These are phyloP conservation scores for Elsinoe perseae DNA, from an alignment of 2,329 filamentous ascomycete species.

Conservation along the genomic window DNA sequence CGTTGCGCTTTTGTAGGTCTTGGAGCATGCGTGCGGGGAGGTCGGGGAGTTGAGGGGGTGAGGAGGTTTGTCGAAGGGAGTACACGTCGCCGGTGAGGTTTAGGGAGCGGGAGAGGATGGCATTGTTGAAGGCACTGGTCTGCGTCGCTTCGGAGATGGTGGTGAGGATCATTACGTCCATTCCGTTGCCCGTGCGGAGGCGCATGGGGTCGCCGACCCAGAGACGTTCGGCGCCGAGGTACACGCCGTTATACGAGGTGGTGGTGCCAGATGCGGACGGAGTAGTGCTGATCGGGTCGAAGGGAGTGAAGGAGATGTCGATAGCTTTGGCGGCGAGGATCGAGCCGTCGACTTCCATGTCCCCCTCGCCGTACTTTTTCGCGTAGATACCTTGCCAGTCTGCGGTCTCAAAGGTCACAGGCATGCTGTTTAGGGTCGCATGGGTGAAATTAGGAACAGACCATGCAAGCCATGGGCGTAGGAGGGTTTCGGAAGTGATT, in stretches of 20 bases:
- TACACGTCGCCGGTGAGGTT: slow-evolving; percentile 47
- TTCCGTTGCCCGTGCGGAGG: slow-evolving; percentile 35
- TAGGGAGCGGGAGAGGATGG: slow-evolving; percentile 27
- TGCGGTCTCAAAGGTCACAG: slow-evolving; percentile 41
- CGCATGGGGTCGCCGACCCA: slow-evolving; percentile 53
- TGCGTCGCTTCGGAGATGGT: slow-evolving; percentile 36
- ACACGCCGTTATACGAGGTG: slow-evolving; percentile 48
- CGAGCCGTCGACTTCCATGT: slow-evolving; percentile 49
- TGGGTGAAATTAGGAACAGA: slow-evolving; percentile 47
- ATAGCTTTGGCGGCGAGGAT: slow-evolving; percentile 51
- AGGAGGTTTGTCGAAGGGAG: slow-evolving; percentile 32
- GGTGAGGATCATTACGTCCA: slow-evolving; percentile 43
- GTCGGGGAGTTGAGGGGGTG: slow-evolving; percentile 28
- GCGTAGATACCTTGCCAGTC: slow-evolving; percentile 44
- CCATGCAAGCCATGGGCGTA: slow-evolving; percentile 54
- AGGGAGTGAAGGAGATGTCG: slow-evolving; percentile 48
- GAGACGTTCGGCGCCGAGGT: slow-evolving; percentile 52
- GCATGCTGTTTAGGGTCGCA: slow-evolving; percentile 35
- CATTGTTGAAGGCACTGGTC: slow-evolving; percentile 20
- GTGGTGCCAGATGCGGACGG: slow-evolving; percentile 32
- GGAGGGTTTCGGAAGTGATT: slow-evolving; percentile 33
- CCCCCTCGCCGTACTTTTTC: slow-evolving; percentile 37
- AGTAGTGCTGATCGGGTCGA: slow-evolving; percentile 40
- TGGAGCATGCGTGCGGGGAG: slow-evolving; percentile 46
- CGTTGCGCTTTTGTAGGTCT: slow-evolving; percentile 45